Conservation (phyloP, 164 flowering plant species). For the Litsea cubeba region DNA sequence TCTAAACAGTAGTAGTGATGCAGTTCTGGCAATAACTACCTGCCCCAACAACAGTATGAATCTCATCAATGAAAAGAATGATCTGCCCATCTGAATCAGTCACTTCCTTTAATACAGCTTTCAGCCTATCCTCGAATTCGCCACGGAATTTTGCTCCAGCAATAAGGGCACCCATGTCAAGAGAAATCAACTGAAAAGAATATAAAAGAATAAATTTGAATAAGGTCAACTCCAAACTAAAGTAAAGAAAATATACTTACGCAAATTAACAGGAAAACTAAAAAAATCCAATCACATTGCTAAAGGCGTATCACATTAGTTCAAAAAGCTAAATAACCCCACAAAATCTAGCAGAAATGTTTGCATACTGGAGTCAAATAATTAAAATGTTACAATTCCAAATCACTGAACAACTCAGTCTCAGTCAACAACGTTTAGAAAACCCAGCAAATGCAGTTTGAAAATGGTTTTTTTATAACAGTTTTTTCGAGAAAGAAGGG, state of each 20-base stretch:
- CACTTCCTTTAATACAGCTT: conserved; percentile 94
- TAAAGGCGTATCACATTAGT: background rate
- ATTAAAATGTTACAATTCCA: too few species aligned
- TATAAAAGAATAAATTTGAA: background rate
- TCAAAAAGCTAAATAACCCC: background rate
- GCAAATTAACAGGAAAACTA: background rate
- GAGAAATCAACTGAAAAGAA: conserved; percentile 81
- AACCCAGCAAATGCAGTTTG: too few species aligned
- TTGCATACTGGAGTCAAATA: too few species aligned
- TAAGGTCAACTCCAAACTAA: background rate
- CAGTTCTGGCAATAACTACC: conserved; percentile 35
- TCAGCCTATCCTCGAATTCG: conserved; percentile 95
- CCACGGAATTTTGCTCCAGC: conserved; percentile 99
- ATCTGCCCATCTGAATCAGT: conserved; percentile 93
- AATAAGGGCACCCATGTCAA: conserved; percentile 97
- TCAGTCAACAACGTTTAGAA: too few species aligned
- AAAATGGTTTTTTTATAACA: too few species aligned
- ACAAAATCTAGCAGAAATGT: too few species aligned
- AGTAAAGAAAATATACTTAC: background rate
- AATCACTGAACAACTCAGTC: too few species aligned
- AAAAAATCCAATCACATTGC: background rate
- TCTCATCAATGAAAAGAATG: conserved; percentile 94
- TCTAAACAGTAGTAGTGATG: background rate
- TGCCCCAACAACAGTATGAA: conserved; percentile 98
- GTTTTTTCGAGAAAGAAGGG: too few species aligned